Conservation (phyloP, 192 early-diverging fungal genomes). For the Coemansia sp. region DNA sequence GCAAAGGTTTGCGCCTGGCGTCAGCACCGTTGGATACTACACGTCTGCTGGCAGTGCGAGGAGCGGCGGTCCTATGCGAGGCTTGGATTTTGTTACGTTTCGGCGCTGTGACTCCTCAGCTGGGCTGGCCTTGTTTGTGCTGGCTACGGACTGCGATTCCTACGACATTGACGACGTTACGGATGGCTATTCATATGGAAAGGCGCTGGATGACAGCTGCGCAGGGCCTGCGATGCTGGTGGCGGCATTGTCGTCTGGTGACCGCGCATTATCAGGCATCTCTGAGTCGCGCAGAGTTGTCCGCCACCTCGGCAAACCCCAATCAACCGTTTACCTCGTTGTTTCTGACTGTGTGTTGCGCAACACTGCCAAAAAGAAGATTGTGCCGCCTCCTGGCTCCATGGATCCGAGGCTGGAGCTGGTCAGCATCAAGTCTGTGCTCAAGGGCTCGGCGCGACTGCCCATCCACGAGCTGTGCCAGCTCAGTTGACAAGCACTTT, state of each 20-base stretch:
- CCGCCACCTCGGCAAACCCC: neutral
- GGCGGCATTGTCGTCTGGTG: neutral
- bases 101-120: neutral
- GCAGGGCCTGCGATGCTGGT: no score
- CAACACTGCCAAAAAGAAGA: neutral
- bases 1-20: neutral
- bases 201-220: neutral
- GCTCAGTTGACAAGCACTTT: neutral
- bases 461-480: neutral
- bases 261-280: neutral
- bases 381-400: neutral
- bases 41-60: neutral
- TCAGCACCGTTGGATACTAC: neutral
- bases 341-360: neutral
- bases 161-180: neutral
- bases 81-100: slow-evolving; percentile 3
- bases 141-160: neutral
- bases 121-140: neutral
- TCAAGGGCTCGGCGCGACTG: neutral
- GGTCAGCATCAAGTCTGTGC: neutral
- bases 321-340: neutral
- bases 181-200: neutral
- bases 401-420: neutral
- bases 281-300: neutral
- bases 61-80: neutral